phyloP scores from a whole-genome alignment of 2,329 filamentous ascomycete genomes.

The Verticillium longisporum region DNA sequence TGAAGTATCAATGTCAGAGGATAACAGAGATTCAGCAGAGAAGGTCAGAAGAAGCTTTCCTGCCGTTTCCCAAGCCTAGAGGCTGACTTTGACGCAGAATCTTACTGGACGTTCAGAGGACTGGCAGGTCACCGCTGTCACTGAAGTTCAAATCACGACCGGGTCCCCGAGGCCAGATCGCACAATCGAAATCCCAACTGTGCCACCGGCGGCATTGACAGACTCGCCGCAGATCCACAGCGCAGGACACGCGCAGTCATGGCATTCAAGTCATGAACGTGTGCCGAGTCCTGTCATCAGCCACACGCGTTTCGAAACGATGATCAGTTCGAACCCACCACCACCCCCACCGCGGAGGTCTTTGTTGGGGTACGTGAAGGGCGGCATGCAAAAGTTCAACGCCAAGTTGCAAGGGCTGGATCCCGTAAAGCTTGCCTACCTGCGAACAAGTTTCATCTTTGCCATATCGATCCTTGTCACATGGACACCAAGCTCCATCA shows the following conservation, averaged over 20 bases:
- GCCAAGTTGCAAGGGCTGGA: slow-evolving; percentile 36
- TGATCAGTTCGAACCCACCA: slow-evolving; percentile 15
- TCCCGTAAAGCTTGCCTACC: slow-evolving; percentile 53
- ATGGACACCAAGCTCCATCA: slow-evolving; percentile 63
- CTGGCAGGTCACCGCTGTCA: slow-evolving; percentile 45
- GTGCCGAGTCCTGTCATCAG: not conserved
- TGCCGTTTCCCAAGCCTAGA: not conserved
- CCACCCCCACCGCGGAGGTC: slow-evolving; percentile 4
- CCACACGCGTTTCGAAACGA: slow-evolving; percentile 15
- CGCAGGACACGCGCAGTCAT: not conserved
- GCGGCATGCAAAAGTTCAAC: slow-evolving; percentile 17
- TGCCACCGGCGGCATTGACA: not conserved
- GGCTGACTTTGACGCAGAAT: slow-evolving; percentile 7
- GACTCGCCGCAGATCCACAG: not conserved
- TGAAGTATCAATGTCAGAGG: slow-evolving; percentile 17
- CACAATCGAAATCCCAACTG: slow-evolving; percentile 1
- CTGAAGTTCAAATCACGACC: slow-evolving; percentile 41
- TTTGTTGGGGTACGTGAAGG: slow-evolving; percentile 10
- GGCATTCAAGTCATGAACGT: slow-evolving; percentile 5
- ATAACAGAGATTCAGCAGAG: slow-evolving; percentile 21
- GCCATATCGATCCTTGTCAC: slow-evolving; percentile 54
- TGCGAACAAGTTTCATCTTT: slow-evolving; percentile 55
- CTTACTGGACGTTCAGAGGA: slow-evolving; percentile 22
- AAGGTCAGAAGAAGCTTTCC: slow-evolving; percentile 18
- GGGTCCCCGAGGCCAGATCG: slow-evolving; percentile 7